phyloP scores from a whole-genome alignment of 2,329 filamentous ascomycete genomes.

The Fusarium duplospermum region DNA sequence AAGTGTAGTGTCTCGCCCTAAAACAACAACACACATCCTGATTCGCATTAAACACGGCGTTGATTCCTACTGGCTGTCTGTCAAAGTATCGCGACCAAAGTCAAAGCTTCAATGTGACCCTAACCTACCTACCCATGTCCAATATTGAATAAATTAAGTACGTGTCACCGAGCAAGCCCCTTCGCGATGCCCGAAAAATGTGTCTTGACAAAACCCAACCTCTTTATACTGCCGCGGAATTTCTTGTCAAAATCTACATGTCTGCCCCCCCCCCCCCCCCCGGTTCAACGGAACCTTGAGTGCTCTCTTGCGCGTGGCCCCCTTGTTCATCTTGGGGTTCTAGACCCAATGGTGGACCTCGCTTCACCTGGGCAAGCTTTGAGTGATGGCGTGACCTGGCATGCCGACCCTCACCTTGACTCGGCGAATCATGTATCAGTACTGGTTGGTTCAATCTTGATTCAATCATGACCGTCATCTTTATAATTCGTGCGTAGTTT shows the following conservation, averaged over 20 bases:
- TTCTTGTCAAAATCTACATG: background rate
- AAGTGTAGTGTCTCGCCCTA: background rate
- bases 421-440: background rate
- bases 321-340: slow-evolving; percentile 7
- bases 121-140: background rate
- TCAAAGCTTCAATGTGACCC: background rate
- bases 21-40: background rate
- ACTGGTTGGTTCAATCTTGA: background rate
- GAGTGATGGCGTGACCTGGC: background rate
- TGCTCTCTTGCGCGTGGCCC: slow-evolving; percentile 16
- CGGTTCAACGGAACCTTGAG: slow-evolving; percentile 15
- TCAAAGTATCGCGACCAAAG: background rate
- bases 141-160: background rate
- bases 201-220: background rate
- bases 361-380: background rate
- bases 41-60: background rate
- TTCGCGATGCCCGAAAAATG: slow-evolving; percentile 3
- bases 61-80: background rate
- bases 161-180: background rate
- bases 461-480: background rate
- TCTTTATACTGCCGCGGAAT: no score
- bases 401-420: background rate
- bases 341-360: slow-evolving; percentile 14
- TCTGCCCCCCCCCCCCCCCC: slow-evolving; percentile 1
- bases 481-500: background rate